phyloP scores from a whole-genome alignment of 306 rosid species.

The Oxytropis ochrocephala region DNA sequence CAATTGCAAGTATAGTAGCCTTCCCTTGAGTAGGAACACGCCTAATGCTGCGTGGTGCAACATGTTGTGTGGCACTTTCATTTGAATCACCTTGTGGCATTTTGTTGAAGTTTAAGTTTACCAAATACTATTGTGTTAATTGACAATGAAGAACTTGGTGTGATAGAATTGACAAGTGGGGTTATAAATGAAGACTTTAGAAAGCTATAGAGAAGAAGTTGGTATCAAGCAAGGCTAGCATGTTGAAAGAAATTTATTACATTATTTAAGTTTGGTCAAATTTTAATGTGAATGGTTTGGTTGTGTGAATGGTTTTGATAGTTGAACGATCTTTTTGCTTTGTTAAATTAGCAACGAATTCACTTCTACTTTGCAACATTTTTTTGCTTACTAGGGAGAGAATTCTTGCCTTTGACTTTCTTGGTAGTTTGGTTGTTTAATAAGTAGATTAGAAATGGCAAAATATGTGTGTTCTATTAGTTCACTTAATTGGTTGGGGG shows the following conservation, averaged over 20 bases:
- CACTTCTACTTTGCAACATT: constrained; percentile 25
- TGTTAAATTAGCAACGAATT: constrained; percentile 20
- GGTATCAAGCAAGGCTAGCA: constrained; percentile 52
- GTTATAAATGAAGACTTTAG: constrained; percentile 36
- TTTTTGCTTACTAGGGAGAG: background rate
- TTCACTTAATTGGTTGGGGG: too few relatives aligned
- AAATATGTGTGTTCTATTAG: too few relatives aligned
- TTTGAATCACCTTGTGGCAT: constrained; percentile 48
- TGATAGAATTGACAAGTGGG: constrained; percentile 10
- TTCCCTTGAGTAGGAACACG: constrained; percentile 57
- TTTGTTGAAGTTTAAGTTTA: background rate
- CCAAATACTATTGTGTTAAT: background rate
- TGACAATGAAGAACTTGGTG: constrained; percentile 19
- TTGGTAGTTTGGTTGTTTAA: background rate
- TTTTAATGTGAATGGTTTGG: constrained; percentile 33
- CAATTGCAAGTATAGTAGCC: constrained; percentile 84
- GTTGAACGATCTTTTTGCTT: constrained; percentile 33
- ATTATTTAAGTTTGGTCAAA: constrained; percentile 34
- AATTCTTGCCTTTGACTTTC: background rate
- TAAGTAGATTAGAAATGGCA: too few relatives aligned
- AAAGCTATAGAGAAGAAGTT: constrained; percentile 46
- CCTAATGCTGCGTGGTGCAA: constrained; percentile 9
- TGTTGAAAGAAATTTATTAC: constrained; percentile 29
- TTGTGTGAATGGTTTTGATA: constrained; percentile 30
- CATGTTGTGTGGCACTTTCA: constrained; percentile 16